Base-by-base conservation (phyloP, 768 basidiomycete species). In the Pisolithus tinctorius region DNA sequence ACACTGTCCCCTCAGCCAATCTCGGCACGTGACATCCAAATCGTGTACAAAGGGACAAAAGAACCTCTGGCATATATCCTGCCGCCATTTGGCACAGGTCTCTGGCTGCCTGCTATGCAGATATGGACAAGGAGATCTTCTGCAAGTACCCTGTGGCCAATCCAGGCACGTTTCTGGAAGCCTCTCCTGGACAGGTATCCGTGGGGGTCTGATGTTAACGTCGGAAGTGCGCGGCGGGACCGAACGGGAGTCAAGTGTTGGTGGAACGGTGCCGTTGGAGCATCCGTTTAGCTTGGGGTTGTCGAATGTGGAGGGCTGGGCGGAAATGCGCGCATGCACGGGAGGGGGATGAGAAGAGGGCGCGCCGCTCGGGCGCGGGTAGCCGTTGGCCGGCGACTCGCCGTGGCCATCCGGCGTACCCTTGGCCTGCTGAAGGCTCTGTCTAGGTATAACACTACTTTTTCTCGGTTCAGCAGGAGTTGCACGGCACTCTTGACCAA, bases 291-390 rank as follows among this genome's bases (percentile, higher is more conserved):
- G 63, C 31, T 66, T 63, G 38, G 63, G 59, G 14, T 63, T 45
- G 43, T 80, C 76, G 38, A 76, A 69, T 14, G 69, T 55, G 54
- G 76, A 77, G 5, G 83, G 84, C 58, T 81, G 79, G 25, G 86
- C 87, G 51, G 80, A 74, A 7, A 86, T 87, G 49, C 87, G 77
- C 14, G 78, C 60, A 49, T 84, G 84, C 56, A 72, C 77, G 51
- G 67, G 54, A 14, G 68, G 39, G 47, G 72, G 54, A 45, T 67
- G 63, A 49, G 68, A 54, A 30, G 66, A 45, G 41, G 69, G 55
- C 45, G 62, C 59, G 57, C 63, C 62, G 36, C 58, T 64, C 36
- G 63, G 64, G 52, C 56, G 61, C 52, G 54, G 51, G 26, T 52
- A 38, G 57, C 3, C 34, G 11, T 63, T 52, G 48, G 65, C 58